Evolutionary conservation across 208 protist species (phyloP).

Genomic region (Crithidia bombi): DNA sequence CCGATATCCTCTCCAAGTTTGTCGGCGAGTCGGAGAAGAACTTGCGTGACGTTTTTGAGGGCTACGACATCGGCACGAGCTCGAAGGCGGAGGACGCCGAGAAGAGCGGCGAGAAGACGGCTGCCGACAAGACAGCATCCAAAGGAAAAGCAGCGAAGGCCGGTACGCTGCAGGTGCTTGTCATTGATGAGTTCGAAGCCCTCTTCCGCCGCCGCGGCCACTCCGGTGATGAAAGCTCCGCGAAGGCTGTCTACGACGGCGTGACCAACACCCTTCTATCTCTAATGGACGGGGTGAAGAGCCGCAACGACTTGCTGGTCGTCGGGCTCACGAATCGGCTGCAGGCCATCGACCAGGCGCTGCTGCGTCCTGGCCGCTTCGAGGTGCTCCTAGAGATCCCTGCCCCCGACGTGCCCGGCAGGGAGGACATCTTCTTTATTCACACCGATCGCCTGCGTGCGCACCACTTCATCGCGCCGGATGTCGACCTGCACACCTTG

Average conservation of each 20-base stretch:
- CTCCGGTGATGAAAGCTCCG: constrained; percentile 92
- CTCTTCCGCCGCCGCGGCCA: constrained; percentile 96
- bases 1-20: constrained; percentile 99
- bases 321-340: constrained; percentile 95
- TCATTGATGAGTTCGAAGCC: constrained; percentile 99
- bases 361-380: constrained; percentile 94
- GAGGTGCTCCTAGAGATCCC: constrained; percentile 94
- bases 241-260: constrained; percentile 96
- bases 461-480: constrained; percentile 67
- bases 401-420: constrained; percentile 77
- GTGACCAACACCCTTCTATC: constrained; percentile 98
- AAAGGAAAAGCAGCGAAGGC: constrained; percentile 1
- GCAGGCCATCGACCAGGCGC: constrained; percentile 88
- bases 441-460: constrained; percentile 91
- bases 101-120: constrained; percentile 8
- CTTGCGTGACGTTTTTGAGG: constrained; percentile 97
- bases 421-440: constrained; percentile 92
- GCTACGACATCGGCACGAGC: constrained; percentile 84
- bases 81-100: constrained; percentile 36
- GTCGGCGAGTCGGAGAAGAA: constrained; percentile 99
- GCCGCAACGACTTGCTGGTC: constrained; percentile 92
- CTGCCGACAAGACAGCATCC: constrained; percentile 7
- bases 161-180: constrained; percentile 96
- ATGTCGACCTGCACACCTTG: constrained; percentile 92
- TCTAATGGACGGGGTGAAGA: constrained; percentile 94